phyloP scores from a whole-genome alignment of 768 basidiomycete species.

The Panus rudis region DNA sequence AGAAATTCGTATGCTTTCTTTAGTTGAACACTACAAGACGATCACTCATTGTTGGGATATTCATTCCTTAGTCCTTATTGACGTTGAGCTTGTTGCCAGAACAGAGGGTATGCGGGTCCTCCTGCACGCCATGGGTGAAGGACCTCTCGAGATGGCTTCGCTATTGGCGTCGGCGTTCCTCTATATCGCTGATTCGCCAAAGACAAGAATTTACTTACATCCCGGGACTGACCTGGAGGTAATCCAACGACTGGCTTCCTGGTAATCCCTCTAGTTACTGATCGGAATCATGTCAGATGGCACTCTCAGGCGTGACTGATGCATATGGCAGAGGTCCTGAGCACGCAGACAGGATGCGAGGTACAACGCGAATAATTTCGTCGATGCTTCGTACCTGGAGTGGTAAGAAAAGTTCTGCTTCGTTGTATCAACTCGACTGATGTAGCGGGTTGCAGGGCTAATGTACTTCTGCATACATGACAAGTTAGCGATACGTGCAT shows the following conservation, averaged over 20 bases:
- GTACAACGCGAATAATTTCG: constrained; percentile 70
- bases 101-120: constrained; percentile 84
- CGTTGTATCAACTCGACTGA: background rate
- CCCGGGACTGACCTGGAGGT: constrained; percentile 91
- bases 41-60: background rate
- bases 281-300: constrained; percentile 46
- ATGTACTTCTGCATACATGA: constrained; percentile 93
- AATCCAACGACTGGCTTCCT: constrained; percentile 11
- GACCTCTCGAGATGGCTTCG: constrained; percentile 74
- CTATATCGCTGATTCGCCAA: constrained; percentile 78
- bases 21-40: background rate
- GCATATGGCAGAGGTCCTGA: constrained; percentile 80
- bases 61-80: constrained; percentile 63
- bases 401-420: constrained; percentile 44
- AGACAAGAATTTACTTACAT: constrained; percentile 67
- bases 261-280: too few relatives aligned
- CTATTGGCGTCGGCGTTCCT: constrained; percentile 76
- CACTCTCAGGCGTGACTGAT: constrained; percentile 85
- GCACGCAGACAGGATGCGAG: constrained; percentile 73
- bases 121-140: constrained; percentile 84
- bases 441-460: constrained; percentile 42
- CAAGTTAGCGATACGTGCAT: constrained; percentile 75
- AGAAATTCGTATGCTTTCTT: constrained; percentile 67
- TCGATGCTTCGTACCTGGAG: constrained; percentile 90
- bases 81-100: constrained; percentile 72